phyloP scores from a whole-genome alignment of 2,329 filamentous ascomycete genomes.

The Nothophoma quercina region DNA sequence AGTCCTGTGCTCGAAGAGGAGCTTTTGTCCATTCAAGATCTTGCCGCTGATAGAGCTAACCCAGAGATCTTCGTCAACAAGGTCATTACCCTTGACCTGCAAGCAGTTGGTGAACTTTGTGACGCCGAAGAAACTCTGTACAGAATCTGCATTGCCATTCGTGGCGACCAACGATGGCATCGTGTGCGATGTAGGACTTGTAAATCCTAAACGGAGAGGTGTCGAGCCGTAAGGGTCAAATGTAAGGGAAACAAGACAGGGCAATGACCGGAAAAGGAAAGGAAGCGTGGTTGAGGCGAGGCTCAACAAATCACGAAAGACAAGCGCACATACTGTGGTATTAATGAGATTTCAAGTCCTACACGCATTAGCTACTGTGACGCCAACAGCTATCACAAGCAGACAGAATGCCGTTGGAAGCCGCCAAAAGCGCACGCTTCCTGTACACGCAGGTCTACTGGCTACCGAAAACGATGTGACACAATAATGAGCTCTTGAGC shows the following conservation, averaged over 20 bases:
- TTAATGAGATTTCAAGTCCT: slow-evolving; percentile 29
- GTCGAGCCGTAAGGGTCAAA: slow-evolving; percentile 11
- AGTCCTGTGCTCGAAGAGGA: slow-evolving; percentile 71
- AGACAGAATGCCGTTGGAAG: slow-evolving; percentile 18
- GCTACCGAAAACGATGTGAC: slow-evolving; percentile 34
- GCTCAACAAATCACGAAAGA: slow-evolving; percentile 33
- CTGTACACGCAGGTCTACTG: slow-evolving; percentile 23
- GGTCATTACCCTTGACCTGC: slow-evolving; percentile 70
- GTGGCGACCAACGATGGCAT: slow-evolving; percentile 8
- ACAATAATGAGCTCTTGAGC: slow-evolving; percentile 25
- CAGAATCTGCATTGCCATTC: not conserved
- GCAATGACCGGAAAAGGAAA: slow-evolving; percentile 29
- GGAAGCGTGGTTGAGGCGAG: slow-evolving; percentile 37
- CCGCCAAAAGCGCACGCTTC: slow-evolving; percentile 29
- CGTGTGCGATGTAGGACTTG: slow-evolving; percentile 9
- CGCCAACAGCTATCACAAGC: slow-evolving; percentile 24
- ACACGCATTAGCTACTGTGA: slow-evolving; percentile 16
- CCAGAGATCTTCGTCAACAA: slow-evolving; percentile 86
- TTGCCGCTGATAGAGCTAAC: slow-evolving; percentile 82
- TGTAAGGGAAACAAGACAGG: slow-evolving; percentile 16
- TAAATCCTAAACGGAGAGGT: slow-evolving; percentile 2
- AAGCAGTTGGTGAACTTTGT: slow-evolving; percentile 92
- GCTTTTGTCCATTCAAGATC: slow-evolving; percentile 74
- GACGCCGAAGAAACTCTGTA: slow-evolving; percentile 57
- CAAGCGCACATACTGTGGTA: slow-evolving; percentile 22